These are phyloP conservation scores for Penicillium antarcticum DNA, from an alignment of 495 filamentous ascomycete genomes.

Conservation along the genomic window DNA sequence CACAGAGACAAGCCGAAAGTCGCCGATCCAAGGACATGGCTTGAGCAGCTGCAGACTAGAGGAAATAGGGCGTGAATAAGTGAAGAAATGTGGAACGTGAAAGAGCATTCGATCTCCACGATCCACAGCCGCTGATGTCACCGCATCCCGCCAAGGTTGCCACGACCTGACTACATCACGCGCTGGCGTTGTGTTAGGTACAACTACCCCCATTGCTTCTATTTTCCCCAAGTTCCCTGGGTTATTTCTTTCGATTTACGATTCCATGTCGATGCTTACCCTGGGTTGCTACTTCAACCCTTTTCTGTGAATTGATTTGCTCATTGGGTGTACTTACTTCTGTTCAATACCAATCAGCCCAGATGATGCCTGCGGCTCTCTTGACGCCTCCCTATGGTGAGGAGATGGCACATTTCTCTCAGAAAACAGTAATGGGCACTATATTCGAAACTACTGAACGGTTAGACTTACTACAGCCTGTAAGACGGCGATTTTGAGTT, in stretches of 20 bases:
- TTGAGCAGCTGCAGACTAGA: too few relatives aligned
- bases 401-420: conserved; percentile 90
- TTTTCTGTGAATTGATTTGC: not conserved
- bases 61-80: not conserved
- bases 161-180: not conserved
- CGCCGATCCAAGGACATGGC: too few relatives aligned
- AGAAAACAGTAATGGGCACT: conserved; percentile 95
- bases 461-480: conserved; percentile 44
- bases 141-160: conserved; percentile 1
- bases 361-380: not conserved
- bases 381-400: conserved; percentile 8
- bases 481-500: not conserved
- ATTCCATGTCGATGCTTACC: too few relatives aligned
- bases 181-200: not conserved
- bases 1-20: too few relatives aligned
- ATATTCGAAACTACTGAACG: conserved; percentile 98
- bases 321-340: not conserved
- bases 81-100: not conserved
- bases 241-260: not conserved
- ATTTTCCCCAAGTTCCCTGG: not conserved
- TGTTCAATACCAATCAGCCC: not conserved
- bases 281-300: too few relatives aligned
- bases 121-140: conserved; percentile 8
- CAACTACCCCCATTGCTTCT: not conserved
- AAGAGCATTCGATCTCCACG: not conserved